Conservation (phyloP, 176 grass and related monocot genomes). For the Stipa capillata region DNA sequence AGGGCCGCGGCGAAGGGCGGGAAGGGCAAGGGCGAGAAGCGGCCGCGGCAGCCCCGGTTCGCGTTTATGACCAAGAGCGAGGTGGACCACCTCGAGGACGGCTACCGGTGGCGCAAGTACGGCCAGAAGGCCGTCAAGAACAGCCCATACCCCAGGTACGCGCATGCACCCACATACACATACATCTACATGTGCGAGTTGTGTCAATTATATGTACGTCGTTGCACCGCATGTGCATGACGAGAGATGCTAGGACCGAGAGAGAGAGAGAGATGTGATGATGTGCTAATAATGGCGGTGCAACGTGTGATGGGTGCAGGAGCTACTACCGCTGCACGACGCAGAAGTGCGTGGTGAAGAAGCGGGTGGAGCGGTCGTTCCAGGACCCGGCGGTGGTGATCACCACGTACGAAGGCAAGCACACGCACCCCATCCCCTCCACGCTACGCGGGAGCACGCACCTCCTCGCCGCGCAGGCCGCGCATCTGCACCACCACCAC, state of each 20-base stretch:
- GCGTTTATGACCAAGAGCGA: conserved; percentile 99
- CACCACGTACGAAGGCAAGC: conserved; percentile 95
- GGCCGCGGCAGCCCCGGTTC: conserved; percentile 65
- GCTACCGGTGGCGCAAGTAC: conserved; percentile 97
- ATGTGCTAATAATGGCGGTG: neutral
- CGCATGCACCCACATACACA: too few species aligned
- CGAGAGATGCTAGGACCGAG: too few species aligned
- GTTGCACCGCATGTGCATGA: neutral
- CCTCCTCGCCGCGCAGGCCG: conserved; percentile 41
- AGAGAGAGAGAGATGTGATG: neutral
- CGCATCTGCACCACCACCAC: conserved; percentile 26
- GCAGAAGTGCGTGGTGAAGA: conserved; percentile 95
- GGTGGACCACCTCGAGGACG: conserved; percentile 96
- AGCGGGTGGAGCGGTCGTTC: conserved; percentile 88
- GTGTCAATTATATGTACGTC: neutral
- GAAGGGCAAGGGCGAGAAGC: conserved; percentile 73
- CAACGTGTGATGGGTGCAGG: conserved; percentile 47
- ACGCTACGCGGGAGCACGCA: conserved; percentile 70
- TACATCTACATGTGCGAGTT: too few species aligned
- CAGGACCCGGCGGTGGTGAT: conserved; percentile 76
- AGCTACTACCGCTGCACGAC: conserved; percentile 98
- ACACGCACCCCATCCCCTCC: conserved; percentile 70
- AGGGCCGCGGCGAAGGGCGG: conserved; percentile 11
- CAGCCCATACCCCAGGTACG: conserved; percentile 90
- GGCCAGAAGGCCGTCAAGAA: conserved; percentile 99